These are phyloP conservation scores for Medicago lupulina DNA, from an alignment of 306 rosid species.

Conservation along the genomic window DNA sequence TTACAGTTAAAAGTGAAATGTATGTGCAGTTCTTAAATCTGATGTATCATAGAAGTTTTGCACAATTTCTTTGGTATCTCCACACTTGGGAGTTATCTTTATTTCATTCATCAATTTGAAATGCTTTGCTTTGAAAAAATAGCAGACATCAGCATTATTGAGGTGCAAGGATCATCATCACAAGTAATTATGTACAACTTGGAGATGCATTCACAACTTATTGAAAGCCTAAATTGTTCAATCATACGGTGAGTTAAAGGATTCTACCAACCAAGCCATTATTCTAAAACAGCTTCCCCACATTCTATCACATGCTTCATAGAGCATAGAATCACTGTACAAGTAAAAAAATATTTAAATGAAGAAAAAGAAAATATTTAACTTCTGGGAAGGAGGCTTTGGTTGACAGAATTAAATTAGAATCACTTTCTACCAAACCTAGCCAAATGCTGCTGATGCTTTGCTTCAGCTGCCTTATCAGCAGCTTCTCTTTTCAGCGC, in stretches of 20 bases:
- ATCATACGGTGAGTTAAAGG: constrained; percentile 18
- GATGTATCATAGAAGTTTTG: neutral
- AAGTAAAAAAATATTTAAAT: constrained; percentile 1
- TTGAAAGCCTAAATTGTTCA: constrained; percentile 45
- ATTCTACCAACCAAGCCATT: constrained; percentile 44
- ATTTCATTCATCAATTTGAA: constrained; percentile 2
- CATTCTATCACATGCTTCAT: constrained; percentile 30
- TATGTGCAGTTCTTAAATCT: neutral
- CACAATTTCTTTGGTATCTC: neutral
- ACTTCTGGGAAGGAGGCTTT: constrained; percentile 24
- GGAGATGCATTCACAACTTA: constrained; percentile 34
- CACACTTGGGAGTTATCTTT: neutral
- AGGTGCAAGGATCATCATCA: constrained; percentile 25
- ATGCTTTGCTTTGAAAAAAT: constrained; percentile 4
- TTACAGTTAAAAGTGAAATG: neutral
- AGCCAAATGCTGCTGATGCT: constrained; percentile 72
- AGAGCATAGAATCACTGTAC: constrained; percentile 42
- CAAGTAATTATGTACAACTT: constrained; percentile 46
- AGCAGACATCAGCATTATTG: neutral
- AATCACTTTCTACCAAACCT: constrained; percentile 70
- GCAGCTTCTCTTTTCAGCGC: constrained; percentile 89
- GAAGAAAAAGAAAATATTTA: neutral
- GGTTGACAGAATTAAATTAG: constrained; percentile 1
- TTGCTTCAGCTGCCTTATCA: constrained; percentile 81
- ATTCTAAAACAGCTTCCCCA: constrained; percentile 50